Percentiles rank a stretch among this genome's conserved stretches.
phyloP scores from a whole-genome alignment of 139 green algal genomes.

The Chlamydomonas sphaeroides region DNA sequence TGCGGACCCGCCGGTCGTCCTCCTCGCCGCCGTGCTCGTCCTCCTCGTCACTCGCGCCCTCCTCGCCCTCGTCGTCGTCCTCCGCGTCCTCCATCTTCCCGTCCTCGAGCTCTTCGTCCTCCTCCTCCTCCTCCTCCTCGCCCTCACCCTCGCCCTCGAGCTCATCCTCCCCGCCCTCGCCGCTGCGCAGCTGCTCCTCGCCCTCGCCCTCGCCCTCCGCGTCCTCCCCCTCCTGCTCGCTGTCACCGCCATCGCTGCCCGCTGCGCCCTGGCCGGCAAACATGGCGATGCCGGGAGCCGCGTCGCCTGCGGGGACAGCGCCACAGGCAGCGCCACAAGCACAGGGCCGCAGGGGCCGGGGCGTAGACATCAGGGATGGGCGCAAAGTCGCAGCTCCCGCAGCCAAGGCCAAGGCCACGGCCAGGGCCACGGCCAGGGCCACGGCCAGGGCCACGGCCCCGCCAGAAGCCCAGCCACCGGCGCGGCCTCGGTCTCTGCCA shows the following conservation, averaged over 20 bases:
- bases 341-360: too few species aligned
- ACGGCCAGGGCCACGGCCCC: too few species aligned
- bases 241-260: not conserved
- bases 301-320: too few species aligned
- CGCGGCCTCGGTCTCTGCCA: too few species aligned
- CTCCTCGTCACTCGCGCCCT: not conserved
- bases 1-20: not conserved
- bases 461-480: too few species aligned
- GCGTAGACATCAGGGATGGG: too few species aligned
- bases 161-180: not conserved
- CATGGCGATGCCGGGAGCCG: not conserved
- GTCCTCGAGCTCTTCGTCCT: not conserved
- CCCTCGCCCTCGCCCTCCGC: not conserved
- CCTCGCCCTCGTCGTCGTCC: conserved; percentile 5
- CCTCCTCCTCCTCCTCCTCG: not conserved
- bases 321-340: too few species aligned
- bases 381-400: too few species aligned
- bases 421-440: too few species aligned
- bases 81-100: not conserved
- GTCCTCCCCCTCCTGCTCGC: not conserved
- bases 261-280: not conserved
- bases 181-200: not conserved
- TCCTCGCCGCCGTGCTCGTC: not conserved
- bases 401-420: too few species aligned
- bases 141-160: not conserved